phyloP scores from a whole-genome alignment of 371 early-diverging fungal genomes.

The Mycotypha africana region DNA sequence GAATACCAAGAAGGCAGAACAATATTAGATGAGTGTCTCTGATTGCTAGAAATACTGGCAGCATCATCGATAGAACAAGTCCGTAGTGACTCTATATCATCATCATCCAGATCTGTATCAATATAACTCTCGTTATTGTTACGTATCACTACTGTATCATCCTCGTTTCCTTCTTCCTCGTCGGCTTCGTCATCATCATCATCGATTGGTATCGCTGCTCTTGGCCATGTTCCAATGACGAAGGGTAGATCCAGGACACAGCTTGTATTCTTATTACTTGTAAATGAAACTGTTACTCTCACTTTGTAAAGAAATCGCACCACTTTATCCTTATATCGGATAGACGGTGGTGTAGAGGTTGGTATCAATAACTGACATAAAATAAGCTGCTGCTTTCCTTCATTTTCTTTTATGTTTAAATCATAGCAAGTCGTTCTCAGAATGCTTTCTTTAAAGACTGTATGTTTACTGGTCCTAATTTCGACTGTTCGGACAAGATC shows the following conservation, averaged over 20 bases:
- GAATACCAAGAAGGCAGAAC: too few relatives aligned
- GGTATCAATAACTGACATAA: slow-evolving; percentile 34
- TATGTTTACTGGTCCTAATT: slow-evolving; percentile 21
- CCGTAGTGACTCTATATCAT: slow-evolving; percentile 8
- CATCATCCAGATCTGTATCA: too few relatives aligned
- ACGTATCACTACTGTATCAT: not conserved
- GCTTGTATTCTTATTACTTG: too few relatives aligned
- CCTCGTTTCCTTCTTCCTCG: slow-evolving; percentile 4
- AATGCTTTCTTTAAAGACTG: slow-evolving; percentile 13
- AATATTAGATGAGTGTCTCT: slow-evolving; percentile 1
- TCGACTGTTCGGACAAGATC: slow-evolving; percentile 32
- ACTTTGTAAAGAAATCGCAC: slow-evolving; percentile 37
- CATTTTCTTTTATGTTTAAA: slow-evolving; percentile 6
- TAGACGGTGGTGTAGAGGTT: slow-evolving; percentile 42
- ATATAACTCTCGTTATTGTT: too few relatives aligned
- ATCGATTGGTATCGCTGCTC: slow-evolving; percentile 33
- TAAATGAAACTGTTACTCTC: slow-evolving; percentile 13
- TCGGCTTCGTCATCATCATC: slow-evolving; percentile 25
- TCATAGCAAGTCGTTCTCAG: slow-evolving; percentile 8
- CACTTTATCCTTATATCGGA: slow-evolving; percentile 30
- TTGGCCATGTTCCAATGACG: slow-evolving; percentile 34
- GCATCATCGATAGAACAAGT: slow-evolving; percentile 2
- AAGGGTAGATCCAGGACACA: slow-evolving; percentile 26
- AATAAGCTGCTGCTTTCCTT: too few relatives aligned
- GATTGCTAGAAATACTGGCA: not conserved